Evolutionary conservation across 208 protist species (phyloP).

Genomic region (Porcisia deanei): DNA sequence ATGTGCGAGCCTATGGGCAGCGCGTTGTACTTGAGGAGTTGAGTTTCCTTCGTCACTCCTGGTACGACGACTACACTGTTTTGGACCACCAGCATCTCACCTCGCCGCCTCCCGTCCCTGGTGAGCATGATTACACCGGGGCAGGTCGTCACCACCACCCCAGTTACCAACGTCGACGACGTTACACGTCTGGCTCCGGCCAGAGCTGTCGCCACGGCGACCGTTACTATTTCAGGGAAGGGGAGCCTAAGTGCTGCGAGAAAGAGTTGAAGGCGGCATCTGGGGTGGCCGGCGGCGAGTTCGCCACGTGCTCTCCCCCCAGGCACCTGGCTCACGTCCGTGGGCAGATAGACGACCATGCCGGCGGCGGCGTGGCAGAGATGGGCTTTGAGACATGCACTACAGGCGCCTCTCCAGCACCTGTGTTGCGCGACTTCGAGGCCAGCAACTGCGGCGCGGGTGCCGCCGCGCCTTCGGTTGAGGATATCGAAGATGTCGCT

Average conservation of each 20-base stretch:
- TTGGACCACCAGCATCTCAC: slow-evolving; percentile 9
- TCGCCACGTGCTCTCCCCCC: slow-evolving; percentile 20
- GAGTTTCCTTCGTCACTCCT: slow-evolving; percentile 49
- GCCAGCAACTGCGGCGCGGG: neutral
- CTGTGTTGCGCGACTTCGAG: neutral
- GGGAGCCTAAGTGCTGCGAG: neutral
- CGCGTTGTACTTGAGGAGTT: slow-evolving; percentile 68
- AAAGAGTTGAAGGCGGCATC: slow-evolving; percentile 9
- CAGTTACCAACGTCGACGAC: neutral
- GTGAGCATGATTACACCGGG: slow-evolving; percentile 25
- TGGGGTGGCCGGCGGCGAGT: slow-evolving; percentile 8
- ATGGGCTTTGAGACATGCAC: neutral
- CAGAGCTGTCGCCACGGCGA: slow-evolving; percentile 3
- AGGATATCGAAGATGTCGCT: slow-evolving; percentile 23
- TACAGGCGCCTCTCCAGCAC: neutral
- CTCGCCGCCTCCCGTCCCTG: slow-evolving; percentile 6
- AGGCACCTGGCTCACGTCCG: slow-evolving; percentile 17
- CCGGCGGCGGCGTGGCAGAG: neutral
- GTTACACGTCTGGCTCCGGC: slow-evolving; percentile 3
- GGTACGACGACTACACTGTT: slow-evolving; percentile 38
- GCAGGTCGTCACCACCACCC: slow-evolving; percentile 9
- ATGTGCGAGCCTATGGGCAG: slow-evolving; percentile 54
- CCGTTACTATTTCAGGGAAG: neutral
- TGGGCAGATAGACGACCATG: slow-evolving; percentile 3
- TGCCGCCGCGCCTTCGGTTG: slow-evolving; percentile 4